A percentile compares a stretch with the other conserved stretches of the same genome.
phyloP scores from a whole-genome alignment of 2,329 filamentous ascomycete species.

The Penicillium freii region DNA sequence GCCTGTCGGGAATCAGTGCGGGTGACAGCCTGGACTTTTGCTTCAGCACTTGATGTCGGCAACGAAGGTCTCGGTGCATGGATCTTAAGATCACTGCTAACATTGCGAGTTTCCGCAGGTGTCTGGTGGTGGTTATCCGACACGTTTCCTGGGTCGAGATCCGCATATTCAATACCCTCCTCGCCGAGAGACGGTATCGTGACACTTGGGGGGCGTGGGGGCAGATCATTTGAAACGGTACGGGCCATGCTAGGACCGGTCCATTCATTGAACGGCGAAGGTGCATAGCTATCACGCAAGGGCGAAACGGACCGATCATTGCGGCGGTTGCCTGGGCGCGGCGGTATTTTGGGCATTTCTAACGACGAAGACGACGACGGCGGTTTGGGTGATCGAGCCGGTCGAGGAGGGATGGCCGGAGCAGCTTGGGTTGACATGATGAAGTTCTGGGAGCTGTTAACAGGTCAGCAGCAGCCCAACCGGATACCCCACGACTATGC shows the following conservation, averaged over 20 bases:
- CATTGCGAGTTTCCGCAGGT: constrained; percentile 71
- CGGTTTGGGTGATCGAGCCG: constrained; percentile 54
- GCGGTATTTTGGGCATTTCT: constrained; percentile 70
- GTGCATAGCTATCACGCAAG: constrained; percentile 73
- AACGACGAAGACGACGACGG: constrained; percentile 32
- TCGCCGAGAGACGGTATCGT: constrained; percentile 81
- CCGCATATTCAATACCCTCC: constrained; percentile 85
- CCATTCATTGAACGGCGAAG: constrained; percentile 77
- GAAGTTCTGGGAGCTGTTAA: constrained; percentile 6
- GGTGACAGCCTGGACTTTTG: constrained; percentile 78
- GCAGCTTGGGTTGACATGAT: constrained; percentile 47
- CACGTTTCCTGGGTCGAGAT: constrained; percentile 48
- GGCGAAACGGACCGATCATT: constrained; percentile 75
- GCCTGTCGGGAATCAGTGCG: constrained; percentile 87
- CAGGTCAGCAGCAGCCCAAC: constrained; percentile 18
- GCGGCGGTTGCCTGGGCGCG: constrained; percentile 66
- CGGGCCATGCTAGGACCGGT: constrained; percentile 41
- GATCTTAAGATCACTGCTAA: constrained; percentile 78
- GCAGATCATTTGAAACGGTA: constrained; percentile 37
- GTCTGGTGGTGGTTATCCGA: constrained; percentile 47
- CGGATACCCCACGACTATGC: neutral
- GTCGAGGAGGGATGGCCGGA: constrained; percentile 63
- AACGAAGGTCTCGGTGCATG: constrained; percentile 87
- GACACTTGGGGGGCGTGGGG: constrained; percentile 69
- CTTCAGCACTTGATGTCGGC: constrained; percentile 75